Evolutionary conservation across 1,139 yeast species (phyloP).

Genomic region (Yamadazyma triangularis): DNA sequence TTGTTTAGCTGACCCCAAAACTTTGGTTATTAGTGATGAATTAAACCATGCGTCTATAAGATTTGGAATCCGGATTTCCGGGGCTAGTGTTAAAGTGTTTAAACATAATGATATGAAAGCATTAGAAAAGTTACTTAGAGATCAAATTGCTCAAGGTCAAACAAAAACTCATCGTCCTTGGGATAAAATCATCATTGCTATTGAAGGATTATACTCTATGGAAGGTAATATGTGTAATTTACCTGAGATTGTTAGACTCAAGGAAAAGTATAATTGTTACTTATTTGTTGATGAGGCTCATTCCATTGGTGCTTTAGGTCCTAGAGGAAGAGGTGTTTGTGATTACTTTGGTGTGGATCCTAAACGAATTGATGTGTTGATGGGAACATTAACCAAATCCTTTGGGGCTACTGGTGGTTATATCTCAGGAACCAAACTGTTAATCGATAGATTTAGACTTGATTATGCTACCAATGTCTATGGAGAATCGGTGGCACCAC

Average conservation of each 20-base stretch:
- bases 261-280: slow-evolving; percentile 83
- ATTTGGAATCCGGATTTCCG: slow-evolving; percentile 89
- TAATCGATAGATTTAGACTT: slow-evolving; percentile 71
- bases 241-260: slow-evolving; percentile 70
- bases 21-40: slow-evolving; percentile 89
- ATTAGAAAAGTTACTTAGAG: slow-evolving; percentile 75
- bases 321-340: slow-evolving; percentile 89
- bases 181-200: slow-evolving; percentile 89
- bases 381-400: slow-evolving; percentile 97
- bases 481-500: slow-evolving; percentile 85
- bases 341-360: slow-evolving; percentile 86
- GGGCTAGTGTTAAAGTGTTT: slow-evolving; percentile 89
- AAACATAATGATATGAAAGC: slow-evolving; percentile 87
- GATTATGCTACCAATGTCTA: slow-evolving; percentile 71
- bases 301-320: slow-evolving; percentile 97
- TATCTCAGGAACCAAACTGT: slow-evolving; percentile 64
- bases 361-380: slow-evolving; percentile 69
- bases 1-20: slow-evolving; percentile 78
- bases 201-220: slow-evolving; percentile 96
- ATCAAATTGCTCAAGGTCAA: slow-evolving; percentile 93
- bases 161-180: slow-evolving; percentile 96
- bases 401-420: slow-evolving; percentile 99
- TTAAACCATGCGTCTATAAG: slow-evolving; percentile 94
- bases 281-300: slow-evolving; percentile 96
- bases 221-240: slow-evolving; percentile 93